A percentile compares a stretch with the other conserved stretches of the same genome.
Conservation (phyloP, 306 rosid genomes). For the Citrullus mucosospermus region DNA sequence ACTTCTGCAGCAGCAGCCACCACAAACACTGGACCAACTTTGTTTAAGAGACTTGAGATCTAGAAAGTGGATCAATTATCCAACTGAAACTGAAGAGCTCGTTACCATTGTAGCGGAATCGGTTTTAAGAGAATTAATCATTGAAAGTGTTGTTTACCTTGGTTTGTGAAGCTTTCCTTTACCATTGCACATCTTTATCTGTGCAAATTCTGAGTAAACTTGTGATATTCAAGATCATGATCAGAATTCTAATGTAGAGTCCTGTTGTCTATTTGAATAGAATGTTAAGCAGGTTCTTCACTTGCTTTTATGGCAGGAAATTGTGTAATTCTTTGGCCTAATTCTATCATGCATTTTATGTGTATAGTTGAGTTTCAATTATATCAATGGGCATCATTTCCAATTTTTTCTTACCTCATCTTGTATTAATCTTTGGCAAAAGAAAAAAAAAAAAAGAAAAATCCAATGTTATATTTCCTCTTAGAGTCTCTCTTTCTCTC, state of each 20-base stretch:
- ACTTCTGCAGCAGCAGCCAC: constrained; percentile 16
- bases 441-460: too few species aligned
- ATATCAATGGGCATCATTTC: too few species aligned
- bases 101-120: constrained; percentile 30
- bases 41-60: constrained; percentile 34
- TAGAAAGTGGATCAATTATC: constrained; percentile 40
- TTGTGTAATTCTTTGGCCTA: neutral
- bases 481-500: too few species aligned
- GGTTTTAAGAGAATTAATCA: constrained; percentile 37
- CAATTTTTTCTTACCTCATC: too few species aligned
- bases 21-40: constrained; percentile 24
- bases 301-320: neutral
- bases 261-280: neutral
- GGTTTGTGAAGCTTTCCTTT: neutral
- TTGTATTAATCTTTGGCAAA: too few species aligned
- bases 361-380: constrained; percentile 1
- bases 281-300: neutral
- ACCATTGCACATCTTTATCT: neutral
- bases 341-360: neutral
- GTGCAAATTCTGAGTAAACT: neutral
- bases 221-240: neutral
- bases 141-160: constrained; percentile 40
- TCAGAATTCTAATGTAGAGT: neutral
- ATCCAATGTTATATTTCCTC: too few species aligned
- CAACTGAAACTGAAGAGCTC: constrained; percentile 26